Conservation (phyloP, 805 yeast species). For the Sungouiella thailandica region DNA sequence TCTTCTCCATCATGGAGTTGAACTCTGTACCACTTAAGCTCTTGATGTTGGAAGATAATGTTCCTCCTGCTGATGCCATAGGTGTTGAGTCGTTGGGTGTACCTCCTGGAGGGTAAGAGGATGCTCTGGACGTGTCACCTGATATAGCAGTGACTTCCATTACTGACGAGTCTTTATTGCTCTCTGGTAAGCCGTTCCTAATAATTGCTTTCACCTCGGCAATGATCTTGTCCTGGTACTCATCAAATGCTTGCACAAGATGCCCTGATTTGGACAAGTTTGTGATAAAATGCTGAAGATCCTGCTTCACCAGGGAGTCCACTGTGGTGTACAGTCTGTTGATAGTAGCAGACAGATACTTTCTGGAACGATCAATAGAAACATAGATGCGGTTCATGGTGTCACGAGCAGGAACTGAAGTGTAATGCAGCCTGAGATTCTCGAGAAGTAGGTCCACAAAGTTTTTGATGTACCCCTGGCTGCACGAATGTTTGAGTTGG, state of each 20-base stretch:
- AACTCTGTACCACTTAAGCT: slow-evolving; percentile 71
- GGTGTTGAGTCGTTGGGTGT: slow-evolving; percentile 1
- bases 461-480: slow-evolving; percentile 57
- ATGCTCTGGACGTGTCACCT: neutral
- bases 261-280: slow-evolving; percentile 62
- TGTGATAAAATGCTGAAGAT: slow-evolving; percentile 43
- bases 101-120: slow-evolving; percentile 4
- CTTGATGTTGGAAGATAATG: slow-evolving; percentile 44
- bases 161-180: slow-evolving; percentile 4
- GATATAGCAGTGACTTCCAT: slow-evolving; percentile 1
- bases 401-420: slow-evolving; percentile 40
- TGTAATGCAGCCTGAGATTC: slow-evolving; percentile 60
- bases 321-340: slow-evolving; percentile 37
- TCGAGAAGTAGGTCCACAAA: slow-evolving; percentile 52
- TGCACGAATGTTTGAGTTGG: slow-evolving; percentile 57
- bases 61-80: slow-evolving; percentile 6
- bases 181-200: slow-evolving; percentile 25
- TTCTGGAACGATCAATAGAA: slow-evolving; percentile 23
- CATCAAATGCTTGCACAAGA: slow-evolving; percentile 53
- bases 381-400: slow-evolving; percentile 47
- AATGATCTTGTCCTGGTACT: slow-evolving; percentile 64
- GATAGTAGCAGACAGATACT: slow-evolving; percentile 12
- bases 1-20: slow-evolving; percentile 58
- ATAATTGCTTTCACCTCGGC: slow-evolving; percentile 71
- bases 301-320: slow-evolving; percentile 33